Base-by-base conservation (phyloP, 2,329 filamentous ascomycete genomes). In the Ceratocystiopsis sp. region DNA sequence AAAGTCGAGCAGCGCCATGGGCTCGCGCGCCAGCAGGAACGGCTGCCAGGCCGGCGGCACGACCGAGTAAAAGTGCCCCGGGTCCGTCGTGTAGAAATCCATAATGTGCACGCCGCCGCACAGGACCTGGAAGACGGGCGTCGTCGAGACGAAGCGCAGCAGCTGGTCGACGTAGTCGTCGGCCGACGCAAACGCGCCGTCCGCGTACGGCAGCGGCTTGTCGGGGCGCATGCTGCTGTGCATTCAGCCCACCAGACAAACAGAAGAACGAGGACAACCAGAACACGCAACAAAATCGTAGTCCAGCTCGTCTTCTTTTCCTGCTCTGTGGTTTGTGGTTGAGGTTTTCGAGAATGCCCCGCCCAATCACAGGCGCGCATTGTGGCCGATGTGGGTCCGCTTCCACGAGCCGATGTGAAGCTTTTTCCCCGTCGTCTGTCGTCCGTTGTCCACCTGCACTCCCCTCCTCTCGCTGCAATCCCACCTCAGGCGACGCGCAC, bases 91-190 rank as follows among this genome's bases (percentile, higher is more conserved):
- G 63, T 95, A 85, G 61, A 98, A 96, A 59, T 98, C 91, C 45
- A 96, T 70, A 49, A 98, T 87, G 57, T 98, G 91, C 1, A 96
- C 84, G n/a, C 89, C 87, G 43, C 91, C 91, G 56, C 86, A 94
- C n/a, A 98, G 69, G 21, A 84, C 84, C 50, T 84, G 81, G 52
- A 95, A 86, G 1, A 85, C 67, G 43, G 79, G 73, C 38, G 81
- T 83, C 2, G 75, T 77, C 7, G 77, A 77, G 2, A 78, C 73
- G 54, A 96, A 94, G 17, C 75, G 58, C 21, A 96, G 68, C 13
- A 96, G 72, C 16, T 77, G 78, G 21, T 83, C 68, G 40, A 94
- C 72, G 59, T 94, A 98, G 42, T 77, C 71, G 40, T 94, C 83
- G 7, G 76, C 63, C 38, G 73, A 75, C 35, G 65, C 57, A 66